phyloP scores from a whole-genome alignment of 306 rosid genomes.

The Cotoneaster glaucophyllus region DNA sequence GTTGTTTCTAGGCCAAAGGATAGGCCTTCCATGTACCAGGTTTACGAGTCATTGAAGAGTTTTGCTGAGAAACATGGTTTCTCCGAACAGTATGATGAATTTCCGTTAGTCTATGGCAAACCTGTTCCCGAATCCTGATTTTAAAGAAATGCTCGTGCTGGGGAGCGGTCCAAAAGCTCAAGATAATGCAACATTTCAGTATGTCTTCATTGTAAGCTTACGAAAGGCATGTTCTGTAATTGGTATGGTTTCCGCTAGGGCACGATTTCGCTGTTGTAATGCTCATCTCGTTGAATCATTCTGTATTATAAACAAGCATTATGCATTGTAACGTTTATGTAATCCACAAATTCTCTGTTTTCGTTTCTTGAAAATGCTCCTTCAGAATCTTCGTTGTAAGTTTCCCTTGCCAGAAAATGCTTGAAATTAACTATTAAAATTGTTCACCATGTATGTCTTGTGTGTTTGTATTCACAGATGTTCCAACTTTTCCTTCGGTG shows the following conservation, averaged over 20 bases:
- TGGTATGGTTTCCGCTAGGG: conserved; percentile 4
- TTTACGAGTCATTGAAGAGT: conserved; percentile 40
- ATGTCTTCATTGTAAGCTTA: neutral
- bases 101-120: conserved; percentile 30
- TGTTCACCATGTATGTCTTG: too few species aligned
- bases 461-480: too few species aligned
- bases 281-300: conserved; percentile 1
- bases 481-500: too few species aligned
- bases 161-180: conserved; percentile 2
- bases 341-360: conserved; percentile 10
- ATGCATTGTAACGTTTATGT: conserved; percentile 10
- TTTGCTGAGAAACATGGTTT: conserved; percentile 43
- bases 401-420: too few species aligned
- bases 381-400: neutral
- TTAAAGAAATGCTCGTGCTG: neutral
- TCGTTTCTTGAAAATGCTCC: neutral
- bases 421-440: too few species aligned
- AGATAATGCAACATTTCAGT: conserved; percentile 5
- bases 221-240: neutral
- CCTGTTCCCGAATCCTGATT: conserved; percentile 17
- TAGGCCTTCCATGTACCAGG: conserved; percentile 53
- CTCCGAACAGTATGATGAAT: conserved; percentile 40
- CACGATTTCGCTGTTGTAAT: conserved; percentile 3
- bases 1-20: conserved; percentile 49
- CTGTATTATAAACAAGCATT: conserved; percentile 19